Evolutionary conservation across 768 basidiomycete genomes (phyloP).

Genomic region (Amanita muscaria): DNA sequence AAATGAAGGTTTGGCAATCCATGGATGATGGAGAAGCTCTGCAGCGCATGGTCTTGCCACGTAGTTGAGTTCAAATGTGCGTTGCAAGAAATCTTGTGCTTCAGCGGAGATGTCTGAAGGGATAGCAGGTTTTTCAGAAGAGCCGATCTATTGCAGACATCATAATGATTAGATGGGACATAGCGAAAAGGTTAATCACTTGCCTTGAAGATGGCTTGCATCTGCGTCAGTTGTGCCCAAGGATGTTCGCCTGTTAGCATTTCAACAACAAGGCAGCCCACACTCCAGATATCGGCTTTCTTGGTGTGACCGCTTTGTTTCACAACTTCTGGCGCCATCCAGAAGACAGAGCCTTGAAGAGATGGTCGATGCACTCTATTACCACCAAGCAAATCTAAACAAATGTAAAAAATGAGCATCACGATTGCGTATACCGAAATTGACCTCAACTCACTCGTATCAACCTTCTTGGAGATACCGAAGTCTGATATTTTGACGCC

Average conservation of each 20-base stretch:
- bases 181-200: constrained; percentile 5
- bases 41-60: constrained; percentile 71
- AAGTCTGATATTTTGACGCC: constrained; percentile 97
- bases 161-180: no score
- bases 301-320: constrained; percentile 88
- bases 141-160: constrained; percentile 86
- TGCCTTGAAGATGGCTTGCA: constrained; percentile 99
- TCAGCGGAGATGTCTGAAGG: constrained; percentile 89
- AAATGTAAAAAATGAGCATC: not conserved
- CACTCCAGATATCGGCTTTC: constrained; percentile 96
- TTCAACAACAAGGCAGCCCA: constrained; percentile 90
- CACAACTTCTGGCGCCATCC: constrained; percentile 99
- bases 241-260: constrained; percentile 97
- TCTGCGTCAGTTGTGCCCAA: constrained; percentile 92
- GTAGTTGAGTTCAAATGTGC: constrained; percentile 83
- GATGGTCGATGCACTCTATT: constrained; percentile 83
- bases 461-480: constrained; percentile 95
- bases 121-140: constrained; percentile 76
- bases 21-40: constrained; percentile 66
- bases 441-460: constrained; percentile 65
- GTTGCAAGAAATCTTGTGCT: constrained; percentile 77
- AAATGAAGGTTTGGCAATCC: constrained; percentile 43
- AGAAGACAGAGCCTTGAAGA: constrained; percentile 95
- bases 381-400: constrained; percentile 38
- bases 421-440: not conserved